Base-by-base conservation (phyloP, 2,329 filamentous ascomycete genomes). In the Nakataea oryzae region DNA sequence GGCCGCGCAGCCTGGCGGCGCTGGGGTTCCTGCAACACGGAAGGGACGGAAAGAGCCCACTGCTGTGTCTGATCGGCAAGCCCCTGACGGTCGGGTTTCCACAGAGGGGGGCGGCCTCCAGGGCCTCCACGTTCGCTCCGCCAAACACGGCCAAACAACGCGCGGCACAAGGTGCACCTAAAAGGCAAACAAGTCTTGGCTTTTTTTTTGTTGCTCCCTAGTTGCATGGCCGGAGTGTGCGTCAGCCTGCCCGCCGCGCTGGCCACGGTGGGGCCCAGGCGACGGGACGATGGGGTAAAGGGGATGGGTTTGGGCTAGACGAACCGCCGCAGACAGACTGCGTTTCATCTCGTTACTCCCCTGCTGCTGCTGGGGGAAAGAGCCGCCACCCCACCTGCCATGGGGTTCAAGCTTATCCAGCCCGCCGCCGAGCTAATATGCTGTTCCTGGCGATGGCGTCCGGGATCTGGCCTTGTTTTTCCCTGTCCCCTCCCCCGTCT, bases 61-160 rank as follows among this genome's bases (percentile, higher is more conserved):
- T 61, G 32, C n/a, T 12, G 58, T 57, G 59, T 61, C 28, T 61
- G 59, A 61, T 61, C 59, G 54, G 21, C 59, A 28, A 29, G 28
- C 59, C 57, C 14, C 54, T 17, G 17, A 50, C 41, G 8, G 21
- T 41, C 34, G 34, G 2, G 14, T 50, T 50, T 50, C 3, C 41
- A 47, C 41, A 50, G 41, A 21, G 41, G 41, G 21, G 12, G 3
- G n/a, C n/a, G n/a, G n/a, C n/a, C 7, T n/a, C 41, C 17, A n/a
- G 41, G n/a, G 17, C 41, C 41, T 47, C 17, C 3, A n/a, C n/a
- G 21, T n/a, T 50, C 13, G 6, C 17, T 50, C 41, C 17, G 7
- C 41, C 41, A 50, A 50, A 50, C 41, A 50, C 13, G 14, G 6
- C 17, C 41, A 5, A 50, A 50, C 21, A 17, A 8, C 21, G 17